These are phyloP conservation scores for Gryganskiella cystojenkinii DNA, from an alignment of 192 early-diverging fungal species.

Conservation along the genomic window DNA sequence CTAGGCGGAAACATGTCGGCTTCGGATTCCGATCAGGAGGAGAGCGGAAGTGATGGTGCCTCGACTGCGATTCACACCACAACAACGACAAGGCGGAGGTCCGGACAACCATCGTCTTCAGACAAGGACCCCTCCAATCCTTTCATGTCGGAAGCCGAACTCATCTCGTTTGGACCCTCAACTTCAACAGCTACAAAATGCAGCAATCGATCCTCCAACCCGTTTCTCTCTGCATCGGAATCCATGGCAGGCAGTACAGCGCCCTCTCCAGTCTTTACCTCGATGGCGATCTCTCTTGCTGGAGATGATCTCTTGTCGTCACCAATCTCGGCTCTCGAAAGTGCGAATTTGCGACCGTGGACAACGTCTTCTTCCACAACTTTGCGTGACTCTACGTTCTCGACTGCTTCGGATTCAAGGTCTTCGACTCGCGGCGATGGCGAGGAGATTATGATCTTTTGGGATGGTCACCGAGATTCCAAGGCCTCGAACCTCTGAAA, in stretches of 20 bases:
- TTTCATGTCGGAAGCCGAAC: conserved; percentile 29
- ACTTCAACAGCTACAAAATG: not conserved
- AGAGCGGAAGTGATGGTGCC: not conserved
- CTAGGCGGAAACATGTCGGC: not conserved
- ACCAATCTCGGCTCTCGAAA: conserved; percentile 5
- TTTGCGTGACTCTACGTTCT: conserved; percentile 43
- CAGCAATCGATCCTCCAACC: conserved; percentile 27
- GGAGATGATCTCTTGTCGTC: not conserved
- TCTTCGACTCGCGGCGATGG: conserved; percentile 47
- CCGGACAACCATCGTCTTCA: not conserved
- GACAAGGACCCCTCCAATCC: conserved; percentile 13
- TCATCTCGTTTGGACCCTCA: not conserved
- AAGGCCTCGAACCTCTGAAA: conserved; percentile 25
- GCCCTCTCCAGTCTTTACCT: conserved; percentile 6
- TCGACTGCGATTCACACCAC: not conserved
- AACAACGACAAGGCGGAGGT: not conserved
- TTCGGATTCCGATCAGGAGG: not conserved
- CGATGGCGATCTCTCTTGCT: conserved; percentile 23
- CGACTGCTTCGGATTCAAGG: conserved; percentile 36
- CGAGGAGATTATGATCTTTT: conserved; percentile 55
- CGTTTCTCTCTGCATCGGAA: conserved; percentile 29
- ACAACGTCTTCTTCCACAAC: conserved; percentile 4
- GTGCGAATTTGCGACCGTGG: conserved; percentile 32
- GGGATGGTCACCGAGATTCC: conserved; percentile 34
- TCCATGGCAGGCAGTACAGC: conserved; percentile 18